Conservation (phyloP, 139 green algal genomes). For the Edaphochlamys debaryana region DNA sequence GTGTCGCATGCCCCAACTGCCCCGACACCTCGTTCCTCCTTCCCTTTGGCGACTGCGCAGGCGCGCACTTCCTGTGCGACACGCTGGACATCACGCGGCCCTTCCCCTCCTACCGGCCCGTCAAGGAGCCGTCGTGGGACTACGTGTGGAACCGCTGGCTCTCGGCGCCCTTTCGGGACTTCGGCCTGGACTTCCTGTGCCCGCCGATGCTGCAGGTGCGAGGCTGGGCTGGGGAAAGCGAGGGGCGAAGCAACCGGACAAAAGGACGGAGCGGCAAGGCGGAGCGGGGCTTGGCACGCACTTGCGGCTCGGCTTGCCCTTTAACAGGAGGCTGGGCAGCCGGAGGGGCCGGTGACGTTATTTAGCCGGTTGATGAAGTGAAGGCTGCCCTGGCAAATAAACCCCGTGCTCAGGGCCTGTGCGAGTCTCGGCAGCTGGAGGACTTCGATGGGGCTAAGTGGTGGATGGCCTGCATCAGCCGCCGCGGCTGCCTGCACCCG, state of each 20-base stretch:
- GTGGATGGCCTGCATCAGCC: conserved; percentile 75
- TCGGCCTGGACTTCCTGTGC: conserved; percentile 79
- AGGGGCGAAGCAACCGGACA: too few species aligned
- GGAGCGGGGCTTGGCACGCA: too few species aligned
- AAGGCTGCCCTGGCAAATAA: too few species aligned
- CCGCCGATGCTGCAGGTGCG: conserved; percentile 87
- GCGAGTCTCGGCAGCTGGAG: conserved; percentile 74
- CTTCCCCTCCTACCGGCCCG: conserved; percentile 76
- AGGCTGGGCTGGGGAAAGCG: not conserved
- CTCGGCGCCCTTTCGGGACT: conserved; percentile 66
- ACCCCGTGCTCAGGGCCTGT: conserved; percentile 95
- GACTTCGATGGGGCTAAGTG: conserved; percentile 72
- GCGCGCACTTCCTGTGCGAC: conserved; percentile 95
- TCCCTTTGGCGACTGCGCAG: conserved; percentile 20
- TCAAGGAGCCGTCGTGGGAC: conserved; percentile 73
- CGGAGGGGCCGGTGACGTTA: too few species aligned
- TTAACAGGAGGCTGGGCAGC: too few species aligned
- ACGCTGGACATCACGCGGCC: conserved; percentile 93
- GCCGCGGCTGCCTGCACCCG: conserved; percentile 87
- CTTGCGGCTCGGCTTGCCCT: too few species aligned
- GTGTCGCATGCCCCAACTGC: too few species aligned
- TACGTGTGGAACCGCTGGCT: conserved; percentile 94
- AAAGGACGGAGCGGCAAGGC: too few species aligned
- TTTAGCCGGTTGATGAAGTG: too few species aligned
- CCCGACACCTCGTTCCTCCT: too few species aligned